Evolutionary conservation across 352 stramenopile species (phyloP).

Genomic region (Pythium phragmiticola): DNA sequence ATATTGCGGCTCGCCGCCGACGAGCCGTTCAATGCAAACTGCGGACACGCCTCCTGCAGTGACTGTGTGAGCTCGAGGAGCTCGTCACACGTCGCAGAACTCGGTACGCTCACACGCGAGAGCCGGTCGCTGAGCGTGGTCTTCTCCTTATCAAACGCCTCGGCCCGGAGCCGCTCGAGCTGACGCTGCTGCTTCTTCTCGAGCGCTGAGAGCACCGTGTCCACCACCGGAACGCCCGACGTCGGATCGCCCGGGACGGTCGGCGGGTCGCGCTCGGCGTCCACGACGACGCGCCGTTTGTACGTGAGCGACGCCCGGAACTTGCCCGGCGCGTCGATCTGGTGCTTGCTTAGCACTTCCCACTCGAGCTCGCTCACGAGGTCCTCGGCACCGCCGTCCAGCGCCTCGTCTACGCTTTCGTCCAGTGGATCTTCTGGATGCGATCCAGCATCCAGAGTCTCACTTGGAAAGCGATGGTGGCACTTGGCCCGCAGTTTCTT

Average conservation of each 20-base stretch:
- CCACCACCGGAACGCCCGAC: conserved; percentile 15
- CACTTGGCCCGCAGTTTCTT: conserved; percentile 63
- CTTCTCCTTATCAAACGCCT: conserved; percentile 63
- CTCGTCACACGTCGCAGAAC: conserved; percentile 24
- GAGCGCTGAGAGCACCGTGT: conserved; percentile 46
- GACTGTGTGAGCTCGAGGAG: conserved; percentile 32
- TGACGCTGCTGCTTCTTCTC: conserved; percentile 52
- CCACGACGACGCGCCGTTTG: conserved; percentile 44
- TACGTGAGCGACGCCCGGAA: conserved; percentile 57
- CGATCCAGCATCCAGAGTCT: too few relatives aligned
- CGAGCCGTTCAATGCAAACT: conserved; percentile 73
- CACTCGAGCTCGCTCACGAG: conserved; percentile 76
- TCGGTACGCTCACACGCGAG: conserved; percentile 37
- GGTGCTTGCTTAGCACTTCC: conserved; percentile 59
- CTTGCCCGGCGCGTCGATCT: conserved; percentile 40
- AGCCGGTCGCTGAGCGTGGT: conserved; percentile 48
- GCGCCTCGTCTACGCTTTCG: conserved; percentile 54
- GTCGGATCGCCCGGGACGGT: conserved; percentile 13
- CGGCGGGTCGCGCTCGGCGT: conserved; percentile 37
- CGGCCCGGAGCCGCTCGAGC: conserved; percentile 34
- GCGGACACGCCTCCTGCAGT: conserved; percentile 49
- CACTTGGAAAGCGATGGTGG: background rate
- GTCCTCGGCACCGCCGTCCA: conserved; percentile 35
- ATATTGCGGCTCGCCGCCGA: conserved; percentile 70
- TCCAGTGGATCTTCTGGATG: conserved; percentile 33